Conservation (phyloP, 2,329 filamentous ascomycete genomes). For the Lecanicillium sp. region DNA sequence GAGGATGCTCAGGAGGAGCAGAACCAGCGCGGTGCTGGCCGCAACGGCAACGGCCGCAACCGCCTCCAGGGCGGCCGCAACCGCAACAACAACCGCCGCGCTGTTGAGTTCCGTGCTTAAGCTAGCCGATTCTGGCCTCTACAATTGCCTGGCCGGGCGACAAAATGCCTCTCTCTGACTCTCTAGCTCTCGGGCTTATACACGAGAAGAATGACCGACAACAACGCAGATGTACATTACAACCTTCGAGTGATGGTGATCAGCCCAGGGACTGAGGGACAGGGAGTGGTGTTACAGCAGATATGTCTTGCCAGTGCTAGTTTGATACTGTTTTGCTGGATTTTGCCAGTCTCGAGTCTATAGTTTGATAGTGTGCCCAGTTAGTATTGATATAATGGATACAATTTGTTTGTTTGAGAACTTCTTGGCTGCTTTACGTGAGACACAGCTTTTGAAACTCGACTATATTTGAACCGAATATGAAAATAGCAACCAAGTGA, state of each 20-base stretch:
- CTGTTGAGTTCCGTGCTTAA: constrained; percentile 17
- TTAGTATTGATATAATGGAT: constrained; percentile 1
- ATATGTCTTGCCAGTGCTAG: constrained; percentile 1
- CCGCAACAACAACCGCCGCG: constrained; percentile 14
- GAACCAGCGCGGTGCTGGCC: background rate
- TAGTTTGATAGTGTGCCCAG: too few relatives aligned
- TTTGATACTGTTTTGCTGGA: background rate
- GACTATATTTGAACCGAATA: too few relatives aligned
- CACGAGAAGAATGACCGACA: background rate
- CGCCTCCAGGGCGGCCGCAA: background rate
- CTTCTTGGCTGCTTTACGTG: background rate
- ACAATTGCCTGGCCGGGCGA: too few relatives aligned
- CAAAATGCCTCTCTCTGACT: too few relatives aligned
- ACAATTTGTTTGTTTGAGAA: background rate
- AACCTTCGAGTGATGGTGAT: background rate
- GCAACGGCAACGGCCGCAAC: background rate
- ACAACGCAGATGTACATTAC: background rate
- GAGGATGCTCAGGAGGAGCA: too few relatives aligned
- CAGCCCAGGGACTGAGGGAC: background rate
- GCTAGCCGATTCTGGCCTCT: background rate
- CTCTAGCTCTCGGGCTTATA: background rate
- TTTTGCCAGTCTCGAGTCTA: constrained; percentile 1
- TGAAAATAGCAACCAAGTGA: too few relatives aligned
- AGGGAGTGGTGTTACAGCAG: background rate
- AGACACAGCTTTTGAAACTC: too few relatives aligned